Conservation (phyloP, 495 filamentous ascomycete species). For the Aspergillus funiculosus region DNA sequence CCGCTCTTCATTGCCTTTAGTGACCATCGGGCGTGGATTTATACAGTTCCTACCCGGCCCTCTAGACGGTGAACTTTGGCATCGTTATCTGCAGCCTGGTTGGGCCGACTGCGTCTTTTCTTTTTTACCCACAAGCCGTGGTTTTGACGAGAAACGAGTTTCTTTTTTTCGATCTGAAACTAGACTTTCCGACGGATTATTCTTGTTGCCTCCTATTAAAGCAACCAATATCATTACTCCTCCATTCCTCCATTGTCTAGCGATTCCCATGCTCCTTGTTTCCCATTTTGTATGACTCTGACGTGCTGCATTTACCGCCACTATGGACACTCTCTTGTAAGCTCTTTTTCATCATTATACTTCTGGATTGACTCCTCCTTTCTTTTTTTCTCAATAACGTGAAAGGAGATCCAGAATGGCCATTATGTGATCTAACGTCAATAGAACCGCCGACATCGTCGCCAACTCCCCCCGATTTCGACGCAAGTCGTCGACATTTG, state of each 20-base stretch:
- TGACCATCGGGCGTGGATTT: background rate
- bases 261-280: background rate
- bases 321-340: conserved; percentile 80
- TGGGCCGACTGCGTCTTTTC: conserved; percentile 8
- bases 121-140: conserved; percentile 2
- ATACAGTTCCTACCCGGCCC: background rate
- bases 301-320: conserved; percentile 5
- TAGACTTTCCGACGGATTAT: background rate
- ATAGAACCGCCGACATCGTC: conserved; percentile 76
- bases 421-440: conserved; percentile 9
- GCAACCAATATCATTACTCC: background rate
- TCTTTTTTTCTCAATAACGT: background rate
- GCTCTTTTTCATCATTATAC: conserved; percentile 27
- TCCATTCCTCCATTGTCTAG: background rate
- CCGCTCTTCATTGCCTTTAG: too few relatives aligned
- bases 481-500: conserved; percentile 87
- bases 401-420: background rate
- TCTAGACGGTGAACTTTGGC: background rate
- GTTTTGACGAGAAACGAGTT: background rate
- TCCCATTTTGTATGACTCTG: conserved; percentile 1
- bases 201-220: conserved; percentile 1
- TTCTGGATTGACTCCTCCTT: background rate
- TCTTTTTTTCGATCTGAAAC: background rate
- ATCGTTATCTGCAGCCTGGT: conserved; percentile 4
- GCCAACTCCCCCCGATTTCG: conserved; percentile 77